phyloP scores from a whole-genome alignment of 495 filamentous ascomycete species.

The Pyrenula aspistea region DNA sequence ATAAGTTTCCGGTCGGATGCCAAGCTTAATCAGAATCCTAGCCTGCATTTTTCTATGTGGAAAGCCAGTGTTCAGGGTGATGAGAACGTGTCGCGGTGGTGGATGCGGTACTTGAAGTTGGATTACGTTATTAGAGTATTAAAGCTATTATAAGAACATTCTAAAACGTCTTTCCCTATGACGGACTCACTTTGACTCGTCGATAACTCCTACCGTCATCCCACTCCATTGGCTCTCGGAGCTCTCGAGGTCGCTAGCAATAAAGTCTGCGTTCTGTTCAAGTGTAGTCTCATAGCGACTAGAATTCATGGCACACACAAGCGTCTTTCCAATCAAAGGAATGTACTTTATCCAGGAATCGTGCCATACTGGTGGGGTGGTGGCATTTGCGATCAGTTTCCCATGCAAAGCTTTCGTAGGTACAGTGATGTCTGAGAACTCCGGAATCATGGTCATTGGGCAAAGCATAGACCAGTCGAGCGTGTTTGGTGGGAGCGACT shows the following conservation, averaged over 20 bases:
- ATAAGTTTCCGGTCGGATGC: too few species aligned
- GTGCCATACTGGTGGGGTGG: constrained; percentile 7
- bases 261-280: constrained; percentile 23
- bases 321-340: constrained; percentile 11
- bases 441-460: constrained; percentile 13
- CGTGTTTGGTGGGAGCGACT: constrained; percentile 8
- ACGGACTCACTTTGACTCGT: neutral
- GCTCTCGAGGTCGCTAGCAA: constrained; percentile 21
- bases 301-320: constrained; percentile 10
- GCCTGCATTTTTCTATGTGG: too few species aligned
- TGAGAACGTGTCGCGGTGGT: too few species aligned
- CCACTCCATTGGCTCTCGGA: constrained; percentile 11
- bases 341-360: constrained; percentile 4
- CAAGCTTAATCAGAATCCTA: too few species aligned
- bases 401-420: neutral
- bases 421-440: constrained; percentile 5
- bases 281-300: constrained; percentile 11
- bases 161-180: neutral
- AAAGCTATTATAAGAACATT: neutral
- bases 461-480: constrained; percentile 21
- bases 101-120: too few species aligned
- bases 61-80: too few species aligned
- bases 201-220: constrained; percentile 16
- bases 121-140: neutral
- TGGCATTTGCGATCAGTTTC: constrained; percentile 12